These are phyloP conservation scores for Alternaria postmessia DNA, from an alignment of 2,329 filamentous ascomycete species.

Conservation along the genomic window DNA sequence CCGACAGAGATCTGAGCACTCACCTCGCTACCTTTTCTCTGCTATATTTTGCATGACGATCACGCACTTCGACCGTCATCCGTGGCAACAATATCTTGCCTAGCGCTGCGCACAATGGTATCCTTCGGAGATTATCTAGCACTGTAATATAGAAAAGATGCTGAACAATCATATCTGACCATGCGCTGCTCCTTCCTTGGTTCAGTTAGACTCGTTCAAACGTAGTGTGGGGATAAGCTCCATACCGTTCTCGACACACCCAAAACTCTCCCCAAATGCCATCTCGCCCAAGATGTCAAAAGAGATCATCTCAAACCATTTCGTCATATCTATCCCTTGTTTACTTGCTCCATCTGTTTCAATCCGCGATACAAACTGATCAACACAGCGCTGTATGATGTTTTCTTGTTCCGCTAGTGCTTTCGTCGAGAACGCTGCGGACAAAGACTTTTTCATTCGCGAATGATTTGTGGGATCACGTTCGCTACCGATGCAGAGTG, in stretches of 20 bases:
- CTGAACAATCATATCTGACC: not conserved
- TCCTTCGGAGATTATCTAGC: not conserved
- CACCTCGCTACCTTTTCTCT: not conserved
- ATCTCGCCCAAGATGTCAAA: conserved; percentile 4
- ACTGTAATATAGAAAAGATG: not conserved
- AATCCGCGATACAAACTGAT: not conserved
- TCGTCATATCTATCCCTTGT: not conserved
- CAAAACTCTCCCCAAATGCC: conserved; percentile 5
- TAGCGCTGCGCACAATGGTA: not conserved
- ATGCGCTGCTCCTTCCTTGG: not conserved
- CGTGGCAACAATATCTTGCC: not conserved
- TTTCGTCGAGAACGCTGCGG: not conserved
- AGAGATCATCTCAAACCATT: conserved; percentile 1
- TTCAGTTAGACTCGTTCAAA: not conserved
- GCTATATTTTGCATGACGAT: not conserved
- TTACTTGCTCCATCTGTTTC: not conserved
- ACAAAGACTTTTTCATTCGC: not conserved
- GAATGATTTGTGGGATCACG: not conserved
- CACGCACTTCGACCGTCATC: not conserved
- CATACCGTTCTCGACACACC: not conserved
- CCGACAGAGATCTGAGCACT: not conserved
- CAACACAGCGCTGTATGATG: not conserved
- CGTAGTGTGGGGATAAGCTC: not conserved
- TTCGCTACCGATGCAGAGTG: not conserved
- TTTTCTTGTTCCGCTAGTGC: not conserved